Evolutionary conservation across 176 grass and related monocot genomes (phyloP).

Genomic region (Bothriochloa decipiens): DNA sequence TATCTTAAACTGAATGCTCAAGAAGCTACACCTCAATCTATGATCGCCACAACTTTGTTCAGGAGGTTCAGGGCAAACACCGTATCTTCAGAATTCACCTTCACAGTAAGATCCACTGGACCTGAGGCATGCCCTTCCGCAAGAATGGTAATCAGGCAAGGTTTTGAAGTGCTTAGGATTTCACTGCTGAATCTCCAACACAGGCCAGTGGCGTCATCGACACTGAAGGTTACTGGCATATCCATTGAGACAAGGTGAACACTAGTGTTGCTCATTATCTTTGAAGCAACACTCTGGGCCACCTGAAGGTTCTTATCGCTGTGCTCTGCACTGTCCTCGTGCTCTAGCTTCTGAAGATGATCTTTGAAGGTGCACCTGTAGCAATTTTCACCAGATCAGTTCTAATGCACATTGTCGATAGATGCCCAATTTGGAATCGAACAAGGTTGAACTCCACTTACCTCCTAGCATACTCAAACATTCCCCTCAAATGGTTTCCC

Average conservation of each 20-base stretch:
- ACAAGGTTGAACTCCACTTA: conserved; percentile 32
- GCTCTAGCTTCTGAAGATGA: conserved; percentile 64
- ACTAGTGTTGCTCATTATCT: conserved; percentile 74
- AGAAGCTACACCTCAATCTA: conserved; percentile 50
- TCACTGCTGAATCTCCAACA: conserved; percentile 82
- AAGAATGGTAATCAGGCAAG: conserved; percentile 65
- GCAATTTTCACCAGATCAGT: conserved; percentile 34
- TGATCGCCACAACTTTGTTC: conserved; percentile 60
- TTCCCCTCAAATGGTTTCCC: conserved; percentile 76
- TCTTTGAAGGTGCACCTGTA: conserved; percentile 82
- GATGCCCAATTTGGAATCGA: neutral
- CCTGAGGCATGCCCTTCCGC: conserved; percentile 54
- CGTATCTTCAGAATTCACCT: conserved; percentile 88
- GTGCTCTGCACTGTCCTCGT: conserved; percentile 30
- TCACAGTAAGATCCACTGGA: conserved; percentile 63
- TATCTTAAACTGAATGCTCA: neutral
- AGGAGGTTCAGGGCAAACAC: conserved; percentile 79
- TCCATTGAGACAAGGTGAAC: conserved; percentile 83
- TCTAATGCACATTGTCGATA: neutral
- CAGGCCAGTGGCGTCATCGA: conserved; percentile 72
- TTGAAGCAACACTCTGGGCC: conserved; percentile 62
- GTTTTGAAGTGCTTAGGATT: conserved; percentile 55
- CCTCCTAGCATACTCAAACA: conserved; percentile 95
- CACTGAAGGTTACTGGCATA: conserved; percentile 75
- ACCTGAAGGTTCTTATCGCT: conserved; percentile 69